Evolutionary conservation across 352 stramenopile species (phyloP), one percentile per base, ranked within the genome.

Genomic region (Phytophthora hybrid): DNA sequence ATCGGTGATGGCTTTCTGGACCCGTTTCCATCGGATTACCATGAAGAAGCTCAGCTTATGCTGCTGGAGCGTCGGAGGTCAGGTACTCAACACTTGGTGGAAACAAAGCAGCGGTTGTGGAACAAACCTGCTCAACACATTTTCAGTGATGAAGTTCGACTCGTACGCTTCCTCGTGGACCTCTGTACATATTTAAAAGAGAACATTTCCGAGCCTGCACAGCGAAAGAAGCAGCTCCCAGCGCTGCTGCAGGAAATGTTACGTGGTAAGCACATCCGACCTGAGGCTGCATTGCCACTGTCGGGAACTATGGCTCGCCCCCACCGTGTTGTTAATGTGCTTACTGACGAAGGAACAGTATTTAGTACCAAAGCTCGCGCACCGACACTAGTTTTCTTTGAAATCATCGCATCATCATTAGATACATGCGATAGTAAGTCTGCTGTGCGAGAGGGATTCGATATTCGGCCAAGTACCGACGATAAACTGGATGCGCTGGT

Each of bases 291-390:
- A n/a, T 69, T 92, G n/a, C 84, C 82, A 1, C 63, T 92, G 4
- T 69, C 75, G 18, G 66, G 64, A 3, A 54, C 76, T 4, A 71
- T 79, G 8, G 63, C 70, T 39, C 52, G 44, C 2, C 56, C 78
- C 11, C 79, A 87, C 46, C 80, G 78, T 13, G 78, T 90, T 6
- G 79, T 89, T n/a, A 87, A 90, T 54, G 79, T 90, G 16, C 59
- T 90, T 18, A 79, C 67, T 4, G 60, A 84, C 39, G 86, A 94
- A 80, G 85, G 84, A 19, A 90, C 85, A 4, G 86, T 93, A 16
- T 93, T 93, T 53, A 91, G 83, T 6, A 93, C 86, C 4, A 92
- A 92, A 52, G 85, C 72, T 29, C 83, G 86, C 26, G 85, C 86
- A 0, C 86, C 86, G 13, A 93, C 81, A 14, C 56, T 93, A 21